Base-by-base conservation (phyloP, 768 basidiomycete genomes). In the Strobilomyces echinocephalus region DNA sequence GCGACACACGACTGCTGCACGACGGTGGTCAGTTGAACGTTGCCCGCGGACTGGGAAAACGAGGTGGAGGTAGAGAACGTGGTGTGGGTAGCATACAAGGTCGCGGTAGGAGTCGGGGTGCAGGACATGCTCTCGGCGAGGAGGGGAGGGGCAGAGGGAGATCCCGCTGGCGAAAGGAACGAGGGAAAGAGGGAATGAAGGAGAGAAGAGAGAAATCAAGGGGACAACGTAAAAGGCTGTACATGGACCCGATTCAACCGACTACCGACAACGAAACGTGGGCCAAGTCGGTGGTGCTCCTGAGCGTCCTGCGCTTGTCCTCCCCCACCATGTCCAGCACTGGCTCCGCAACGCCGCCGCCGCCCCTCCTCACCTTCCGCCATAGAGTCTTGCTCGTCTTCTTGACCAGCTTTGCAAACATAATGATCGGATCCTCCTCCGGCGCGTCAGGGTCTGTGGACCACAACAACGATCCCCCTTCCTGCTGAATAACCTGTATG, bases 191-290 rank as follows among this genome's bases (percentile, higher is more conserved):
- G 14, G 20, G 46, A 24, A 46, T 10, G 28, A 28, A 31, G 18
- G 43, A 39, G 16, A 30, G 40, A 50, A 49, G 43, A 39, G 16
- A 30, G 40, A 50, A 49, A 41, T 9, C 24, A 39, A 36, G 8
- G n/a, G 54, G n/a, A 55, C 44, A 30, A 39, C 33, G 33, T 43
- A 41, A 43, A 31, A 18, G 11, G 24, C 43, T 7, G 46, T 34
- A 33, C 34, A 54, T 12, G 24, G 24, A 34, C 11, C 30, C 30
- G 30, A 24, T 24, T 24, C 24, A 24, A 24, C 24, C 24, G 24
- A 89, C n/a, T 42, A 21, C 88, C 88, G 88, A 88, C 40, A 20
- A 89, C 89, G 88, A 88, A 40, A 51, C 14, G 8, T 35, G 30
- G 5, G 59, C 39, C 46, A 62, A 21, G 46, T 60, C 68, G 7